A percentile compares a stretch with the other conserved stretches of the same genome.
Evolutionary conservation across 257 asterid genomes (phyloP).

Genomic region (Capsicum pubescens): DNA sequence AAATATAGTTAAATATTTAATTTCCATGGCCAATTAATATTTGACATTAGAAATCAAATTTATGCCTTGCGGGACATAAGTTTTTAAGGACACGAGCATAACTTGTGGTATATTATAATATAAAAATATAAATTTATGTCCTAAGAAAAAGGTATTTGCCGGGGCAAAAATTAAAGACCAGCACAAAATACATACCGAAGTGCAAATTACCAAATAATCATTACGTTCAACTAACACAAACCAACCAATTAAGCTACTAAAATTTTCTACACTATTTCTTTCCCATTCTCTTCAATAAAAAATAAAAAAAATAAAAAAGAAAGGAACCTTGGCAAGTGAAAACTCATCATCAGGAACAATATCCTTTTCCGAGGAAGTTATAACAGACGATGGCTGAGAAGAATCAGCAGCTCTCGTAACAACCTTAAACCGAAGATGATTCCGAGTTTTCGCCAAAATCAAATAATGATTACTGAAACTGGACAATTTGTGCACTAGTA

Average conservation of each 20-base stretch:
- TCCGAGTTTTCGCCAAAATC: constrained; percentile 33
- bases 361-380: constrained; percentile 48
- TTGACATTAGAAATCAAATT: too few species aligned
- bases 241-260: background rate
- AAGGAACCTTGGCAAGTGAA: constrained; percentile 75
- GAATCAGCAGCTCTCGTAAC: constrained; percentile 75
- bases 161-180: too few species aligned
- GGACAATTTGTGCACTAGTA: constrained; percentile 14
- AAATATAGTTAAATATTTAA: too few species aligned
- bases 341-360: constrained; percentile 72
- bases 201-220: background rate
- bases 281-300: background rate
- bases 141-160: background rate
- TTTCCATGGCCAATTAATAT: too few species aligned
- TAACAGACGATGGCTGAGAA: constrained; percentile 61
- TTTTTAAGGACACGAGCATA: background rate
- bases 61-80: too few species aligned
- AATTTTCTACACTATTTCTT: background rate
- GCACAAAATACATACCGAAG: too few species aligned
- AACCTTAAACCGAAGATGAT: constrained; percentile 41
- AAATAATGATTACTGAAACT: constrained; percentile 36
- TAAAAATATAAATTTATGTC: background rate
- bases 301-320: background rate
- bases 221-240: too few species aligned
- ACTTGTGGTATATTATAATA: background rate